Evolutionary conservation across 371 early-diverging fungal species (phyloP), one percentile per base, ranked within the genome.

Genomic region (Funneliformis caledonium): DNA sequence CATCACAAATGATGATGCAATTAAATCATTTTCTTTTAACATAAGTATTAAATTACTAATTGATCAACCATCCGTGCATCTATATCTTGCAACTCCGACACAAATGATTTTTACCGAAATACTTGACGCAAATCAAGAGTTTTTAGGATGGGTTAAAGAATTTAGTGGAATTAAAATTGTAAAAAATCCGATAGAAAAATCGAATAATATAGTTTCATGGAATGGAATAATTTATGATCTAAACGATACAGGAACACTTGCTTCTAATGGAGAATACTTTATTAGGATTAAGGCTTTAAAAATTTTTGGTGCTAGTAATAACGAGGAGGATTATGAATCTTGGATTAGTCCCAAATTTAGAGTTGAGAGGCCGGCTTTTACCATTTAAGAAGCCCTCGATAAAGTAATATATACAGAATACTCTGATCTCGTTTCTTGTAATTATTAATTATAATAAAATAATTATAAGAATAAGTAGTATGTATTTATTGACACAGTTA

Each of bases 261-360:
- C 59, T n/a, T 61, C 75, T 19, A 33, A 75, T 19, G 75, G 75
- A 4, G 12, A 56, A 31, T 78, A 78, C 48, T 26, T 12, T n/a
- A 3, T 80, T 9, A 60, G 9, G 16, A 33, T 80, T 37, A 33
- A 11, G 4, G 72, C 74, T 5, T 73, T 80, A 42, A 70, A 61
- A 61, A 33, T 50, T 12, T 80, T 73, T n/a, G 80, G 80, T 19
- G 72, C 73, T 64, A 4, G 19, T 12, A 74, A 80, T 7, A 61
- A 52, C 14, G 45, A 72, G 45, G 62, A 59, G 16, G 80, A 80
- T 61, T 80, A 42, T n/a, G 80, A 80, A 45, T 19, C 62, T 61
- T 80, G 80, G 80, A 16, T 72, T 10, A 50, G 52, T 56, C 80
- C 80, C 14, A 31, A 33, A 43, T 26, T 78, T 16, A 61, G 6